A percentile compares a stretch with the other conserved stretches of the same genome.
Evolutionary conservation across 257 asterid genomes (phyloP).

Genomic region (Ehretia macrophylla): DNA sequence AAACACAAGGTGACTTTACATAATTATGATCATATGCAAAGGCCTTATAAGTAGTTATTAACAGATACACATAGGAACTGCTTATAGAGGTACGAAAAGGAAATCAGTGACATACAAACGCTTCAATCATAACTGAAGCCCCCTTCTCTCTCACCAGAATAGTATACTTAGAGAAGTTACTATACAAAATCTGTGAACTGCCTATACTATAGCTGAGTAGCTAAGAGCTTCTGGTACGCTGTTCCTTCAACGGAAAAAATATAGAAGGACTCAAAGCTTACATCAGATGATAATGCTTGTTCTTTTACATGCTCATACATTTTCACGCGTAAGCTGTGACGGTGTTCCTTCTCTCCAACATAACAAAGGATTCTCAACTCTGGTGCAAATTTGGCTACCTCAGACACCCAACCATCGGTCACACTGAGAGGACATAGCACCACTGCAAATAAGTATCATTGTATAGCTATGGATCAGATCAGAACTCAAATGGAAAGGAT

Average conservation of each 20-base stretch:
- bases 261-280: slow-evolving; percentile 30
- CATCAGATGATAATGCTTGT: slow-evolving; percentile 27
- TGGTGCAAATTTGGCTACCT: slow-evolving; percentile 72
- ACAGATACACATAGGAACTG: too few species aligned
- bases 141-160: too few species aligned
- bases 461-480: slow-evolving; percentile 12
- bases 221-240: too few species aligned
- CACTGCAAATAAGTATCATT: slow-evolving; percentile 53
- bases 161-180: too few species aligned
- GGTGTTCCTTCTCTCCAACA: slow-evolving; percentile 84
- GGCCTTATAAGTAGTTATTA: too few species aligned
- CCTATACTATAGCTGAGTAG: too few species aligned
- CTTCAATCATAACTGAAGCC: too few species aligned
- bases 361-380: slow-evolving; percentile 59
- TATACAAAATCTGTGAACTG: too few species aligned
- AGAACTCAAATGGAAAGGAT: slow-evolving; percentile 3
- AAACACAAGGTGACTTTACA: too few species aligned
- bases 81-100: too few species aligned
- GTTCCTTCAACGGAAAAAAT: neutral
- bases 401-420: slow-evolving; percentile 86
- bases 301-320: slow-evolving; percentile 47
- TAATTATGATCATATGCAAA: too few species aligned
- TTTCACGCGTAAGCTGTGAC: slow-evolving; percentile 56
- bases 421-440: slow-evolving; percentile 91
- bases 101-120: too few species aligned